phyloP scores from a whole-genome alignment of 208 protist species.

The Leptomonas pyrrhocoris region DNA sequence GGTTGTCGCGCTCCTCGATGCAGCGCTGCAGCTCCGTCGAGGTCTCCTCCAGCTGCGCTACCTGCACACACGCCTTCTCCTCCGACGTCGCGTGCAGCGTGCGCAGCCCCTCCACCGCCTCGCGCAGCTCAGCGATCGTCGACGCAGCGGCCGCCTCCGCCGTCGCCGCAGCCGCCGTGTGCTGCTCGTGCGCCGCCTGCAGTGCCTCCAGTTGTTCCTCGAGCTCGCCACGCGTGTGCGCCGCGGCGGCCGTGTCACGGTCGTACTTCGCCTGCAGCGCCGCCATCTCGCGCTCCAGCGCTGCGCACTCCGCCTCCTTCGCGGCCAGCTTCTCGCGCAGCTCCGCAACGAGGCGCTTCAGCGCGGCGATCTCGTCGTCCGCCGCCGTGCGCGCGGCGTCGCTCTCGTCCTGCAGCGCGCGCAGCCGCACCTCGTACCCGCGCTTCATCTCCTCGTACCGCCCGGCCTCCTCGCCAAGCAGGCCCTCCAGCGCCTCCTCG shows the following conservation, averaged over 20 bases:
- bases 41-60: constrained; percentile 16
- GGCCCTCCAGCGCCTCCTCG: constrained; percentile 66
- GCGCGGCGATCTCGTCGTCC: constrained; percentile 29
- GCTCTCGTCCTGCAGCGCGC: constrained; percentile 22
- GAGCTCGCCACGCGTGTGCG: constrained; percentile 16
- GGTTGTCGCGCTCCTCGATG: constrained; percentile 20
- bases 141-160: neutral
- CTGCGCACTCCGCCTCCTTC: constrained; percentile 36
- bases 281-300: constrained; percentile 20
- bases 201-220: constrained; percentile 31
- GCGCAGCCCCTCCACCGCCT: constrained; percentile 4
- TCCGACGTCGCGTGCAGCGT: constrained; percentile 12
- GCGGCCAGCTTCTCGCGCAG: constrained; percentile 23
- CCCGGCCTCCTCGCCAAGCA: constrained; percentile 59
- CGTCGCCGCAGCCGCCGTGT: neutral
- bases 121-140: constrained; percentile 7
- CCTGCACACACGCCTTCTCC: constrained; percentile 8
- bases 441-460: constrained; percentile 44
- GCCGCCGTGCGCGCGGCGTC: constrained; percentile 17
- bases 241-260: neutral
- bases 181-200: constrained; percentile 20
- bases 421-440: constrained; percentile 39
- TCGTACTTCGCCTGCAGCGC: constrained; percentile 12
- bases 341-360: constrained; percentile 23
- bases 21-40: neutral